Percentiles rank a stretch among this genome's conserved stretches.
Conservation (phyloP, 2,329 filamentous ascomycete genomes). For the Penicillium verrucosum region DNA sequence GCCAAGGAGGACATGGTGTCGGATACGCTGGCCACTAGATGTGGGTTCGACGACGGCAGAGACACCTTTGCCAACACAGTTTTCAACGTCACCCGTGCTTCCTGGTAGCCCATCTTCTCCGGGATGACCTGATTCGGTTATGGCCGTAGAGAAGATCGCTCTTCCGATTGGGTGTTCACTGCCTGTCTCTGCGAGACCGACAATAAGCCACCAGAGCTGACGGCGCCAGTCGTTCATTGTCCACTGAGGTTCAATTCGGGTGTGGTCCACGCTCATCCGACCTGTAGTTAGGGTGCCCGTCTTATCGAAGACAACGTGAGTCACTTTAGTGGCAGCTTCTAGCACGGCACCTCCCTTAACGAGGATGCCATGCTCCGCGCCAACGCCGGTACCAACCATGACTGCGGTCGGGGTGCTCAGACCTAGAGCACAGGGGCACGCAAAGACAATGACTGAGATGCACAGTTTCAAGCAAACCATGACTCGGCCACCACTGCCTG, state of each 20-base stretch:
- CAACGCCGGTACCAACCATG: conserved; percentile 98
- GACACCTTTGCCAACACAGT: conserved; percentile 79
- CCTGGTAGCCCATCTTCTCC: conserved; percentile 75
- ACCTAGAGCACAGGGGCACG: conserved; percentile 94
- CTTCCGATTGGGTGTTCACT: conserved; percentile 96
- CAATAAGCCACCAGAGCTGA: conserved; percentile 88
- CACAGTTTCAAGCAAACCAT: conserved; percentile 98
- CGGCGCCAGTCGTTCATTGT: conserved; percentile 63
- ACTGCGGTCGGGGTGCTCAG: conserved; percentile 94
- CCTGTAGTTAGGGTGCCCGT: conserved; percentile 92
- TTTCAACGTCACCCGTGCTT: conserved; percentile 78
- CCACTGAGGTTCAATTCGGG: conserved; percentile 67
- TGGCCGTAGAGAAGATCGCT: conserved; percentile 74
- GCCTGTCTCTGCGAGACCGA: conserved; percentile 91
- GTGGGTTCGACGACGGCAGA: conserved; percentile 76
- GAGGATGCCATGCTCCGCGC: conserved; percentile 93
- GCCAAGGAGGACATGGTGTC: conserved; percentile 78
- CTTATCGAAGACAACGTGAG: conserved; percentile 89
- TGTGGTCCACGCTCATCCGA: conserved; percentile 85
- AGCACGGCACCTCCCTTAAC: conserved; percentile 93
- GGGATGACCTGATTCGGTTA: conserved; percentile 68
- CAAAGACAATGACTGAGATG: conserved; percentile 97
- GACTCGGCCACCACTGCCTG: conserved; percentile 79
- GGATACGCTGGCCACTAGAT: conserved; percentile 61
- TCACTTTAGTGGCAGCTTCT: conserved; percentile 85